phyloP scores from a whole-genome alignment of 2,329 filamentous ascomycete species.

The Bretziella fagacearum region DNA sequence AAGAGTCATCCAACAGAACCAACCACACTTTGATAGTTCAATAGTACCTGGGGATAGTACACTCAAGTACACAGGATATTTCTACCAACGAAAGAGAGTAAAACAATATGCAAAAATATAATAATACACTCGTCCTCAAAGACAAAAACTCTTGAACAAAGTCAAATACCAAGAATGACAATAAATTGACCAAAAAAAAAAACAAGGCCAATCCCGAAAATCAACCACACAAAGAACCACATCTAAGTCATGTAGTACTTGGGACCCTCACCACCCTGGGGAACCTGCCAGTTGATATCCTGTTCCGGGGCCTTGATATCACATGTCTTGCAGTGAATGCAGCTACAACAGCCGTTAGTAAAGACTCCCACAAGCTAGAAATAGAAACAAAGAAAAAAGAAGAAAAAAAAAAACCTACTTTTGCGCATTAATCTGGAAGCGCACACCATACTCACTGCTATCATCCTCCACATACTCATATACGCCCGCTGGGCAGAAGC shows the following conservation, averaged over 20 bases:
- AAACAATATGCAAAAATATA: neutral
- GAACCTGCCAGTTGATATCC: slow-evolving; percentile 95
- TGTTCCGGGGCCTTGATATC: slow-evolving; percentile 96
- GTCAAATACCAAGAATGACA: slow-evolving; percentile 3
- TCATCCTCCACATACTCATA: slow-evolving; percentile 96
- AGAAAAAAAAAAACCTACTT: slow-evolving; percentile 50
- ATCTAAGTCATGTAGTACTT: slow-evolving; percentile 52
- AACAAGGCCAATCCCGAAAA: neutral
- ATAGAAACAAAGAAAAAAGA: neutral
- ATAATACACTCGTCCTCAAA: too few species aligned
- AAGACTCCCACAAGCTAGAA: neutral
- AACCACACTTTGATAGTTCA: neutral
- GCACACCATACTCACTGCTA: slow-evolving; percentile 68
- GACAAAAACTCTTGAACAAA: too few species aligned
- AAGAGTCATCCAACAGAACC: neutral
- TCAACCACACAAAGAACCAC: neutral
- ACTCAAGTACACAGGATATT: too few species aligned
- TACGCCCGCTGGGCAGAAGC: slow-evolving; percentile 93
- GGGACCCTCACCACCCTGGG: slow-evolving; percentile 70
- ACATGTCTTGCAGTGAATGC: slow-evolving; percentile 98
- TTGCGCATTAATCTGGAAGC: slow-evolving; percentile 95
- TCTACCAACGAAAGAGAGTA: too few species aligned
- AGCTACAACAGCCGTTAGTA: slow-evolving; percentile 37
- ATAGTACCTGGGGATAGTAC: neutral
- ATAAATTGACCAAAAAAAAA: neutral